Percentiles rank a stretch among this genome's conserved stretches.
Evolutionary conservation across 495 filamentous ascomycete species (phyloP).

Genomic region (Podospora australis): DNA sequence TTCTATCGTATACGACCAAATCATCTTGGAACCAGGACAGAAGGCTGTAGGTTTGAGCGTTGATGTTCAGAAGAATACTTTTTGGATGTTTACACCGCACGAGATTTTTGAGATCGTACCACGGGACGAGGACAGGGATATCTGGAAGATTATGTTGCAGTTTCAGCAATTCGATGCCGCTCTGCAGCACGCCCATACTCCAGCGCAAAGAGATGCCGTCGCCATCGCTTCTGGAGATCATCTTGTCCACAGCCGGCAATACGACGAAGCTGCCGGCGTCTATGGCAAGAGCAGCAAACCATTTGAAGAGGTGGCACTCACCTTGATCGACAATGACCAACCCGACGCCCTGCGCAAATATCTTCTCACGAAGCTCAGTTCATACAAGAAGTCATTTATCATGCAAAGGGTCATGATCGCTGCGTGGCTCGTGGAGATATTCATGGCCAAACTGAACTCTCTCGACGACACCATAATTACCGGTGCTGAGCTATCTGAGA

Average conservation of each 20-base stretch:
- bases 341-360: conserved; percentile 90
- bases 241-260: conserved; percentile 70
- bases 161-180: conserved; percentile 83
- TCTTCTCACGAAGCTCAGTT: conserved; percentile 73
- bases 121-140: conserved; percentile 81
- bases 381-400: conserved; percentile 69
- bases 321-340: conserved; percentile 81
- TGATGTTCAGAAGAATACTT: conserved; percentile 89
- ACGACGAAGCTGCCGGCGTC: conserved; percentile 75
- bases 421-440: conserved; percentile 90
- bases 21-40: conserved; percentile 74
- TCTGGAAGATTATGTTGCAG: conserved; percentile 87
- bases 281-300: conserved; percentile 94
- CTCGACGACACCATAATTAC: conserved; percentile 92
- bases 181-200: conserved; percentile 65
- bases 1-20: conserved; percentile 75
- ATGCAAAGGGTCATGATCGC: conserved; percentile 97
- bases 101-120: conserved; percentile 92
- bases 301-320: conserved; percentile 91
- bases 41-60: conserved; percentile 72
- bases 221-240: conserved; percentile 86
- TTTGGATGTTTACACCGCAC: conserved; percentile 85
- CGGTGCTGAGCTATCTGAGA: conserved; percentile 73
- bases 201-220: conserved; percentile 78
- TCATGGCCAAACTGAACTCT: conserved; percentile 94